Base-by-base conservation (phyloP, 805 yeast species). In the Yamadazyma sp. region DNA sequence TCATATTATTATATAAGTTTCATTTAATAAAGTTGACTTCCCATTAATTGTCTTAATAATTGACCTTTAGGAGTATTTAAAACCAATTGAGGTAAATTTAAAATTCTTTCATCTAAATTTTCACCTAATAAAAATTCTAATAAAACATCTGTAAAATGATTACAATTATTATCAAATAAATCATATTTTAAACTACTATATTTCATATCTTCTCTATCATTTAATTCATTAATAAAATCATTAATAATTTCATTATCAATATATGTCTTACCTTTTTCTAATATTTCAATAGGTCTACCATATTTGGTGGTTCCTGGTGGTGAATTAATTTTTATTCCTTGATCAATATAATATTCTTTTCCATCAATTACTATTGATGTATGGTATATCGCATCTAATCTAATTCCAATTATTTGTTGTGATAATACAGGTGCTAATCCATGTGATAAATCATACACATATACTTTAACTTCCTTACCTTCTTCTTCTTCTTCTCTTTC, bases 371-470 rank as follows among this genome's bases (percentile, higher is more conserved):
- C 78, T 1, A 78, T 73, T 2, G 78, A 68, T 1, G 86, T 80
- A 52, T 80, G 87, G 65, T 80, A 82, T 5, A 80, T 69, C 10
- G 86, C 87, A 19, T 80, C 84, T 7, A 77, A 50, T 6, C 53
- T 48, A n/a, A 56, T 49, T 4, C 86, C 86, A 2, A 80, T 53
- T 7, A 80, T 48, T 55, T 65, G 63, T 12, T 64, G 70, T 4
- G 81, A 64, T 45, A 73, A 62, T 14, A 62, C 47, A 8, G 69
- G 62, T 4, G 87, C 87, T 40, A 80, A 51, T 0, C 86, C 86
- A 20, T 62, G 69, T 1, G 84, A 75, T 14, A 80, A 65, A 45
- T 80, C 87, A 47, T 80, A 80, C 8, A 80, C 81, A 48, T 76
- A 73, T 3, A 78, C 69, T 44, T 75, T 56, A 7, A 78, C 82